Evolutionary conservation across 2,329 filamentous ascomycete species (phyloP).

Genomic region (Zasmidium citrigriseum): DNA sequence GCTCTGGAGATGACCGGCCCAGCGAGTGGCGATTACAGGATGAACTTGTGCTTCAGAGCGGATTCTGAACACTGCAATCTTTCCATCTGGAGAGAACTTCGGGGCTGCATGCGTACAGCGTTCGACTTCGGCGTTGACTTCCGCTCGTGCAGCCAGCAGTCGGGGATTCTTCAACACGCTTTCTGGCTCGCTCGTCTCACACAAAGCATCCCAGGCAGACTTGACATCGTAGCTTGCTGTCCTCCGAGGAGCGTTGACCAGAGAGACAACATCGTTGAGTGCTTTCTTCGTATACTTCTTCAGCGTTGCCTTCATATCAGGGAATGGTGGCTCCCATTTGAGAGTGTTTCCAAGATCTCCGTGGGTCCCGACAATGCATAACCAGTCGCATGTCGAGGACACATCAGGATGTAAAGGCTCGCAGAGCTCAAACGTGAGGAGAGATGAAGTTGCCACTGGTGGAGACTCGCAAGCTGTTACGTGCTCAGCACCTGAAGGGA

Average conservation of each 20-base stretch:
- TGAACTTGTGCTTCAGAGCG: constrained; percentile 63
- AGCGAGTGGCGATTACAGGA: constrained; percentile 66
- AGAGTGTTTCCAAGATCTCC: constrained; percentile 65
- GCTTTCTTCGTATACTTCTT: constrained; percentile 63
- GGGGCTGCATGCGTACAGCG: constrained; percentile 63
- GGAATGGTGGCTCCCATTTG: constrained; percentile 68
- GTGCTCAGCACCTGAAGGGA: constrained; percentile 56
- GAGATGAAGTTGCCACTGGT: constrained; percentile 64
- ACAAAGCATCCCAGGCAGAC: constrained; percentile 62
- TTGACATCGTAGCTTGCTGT: constrained; percentile 62
- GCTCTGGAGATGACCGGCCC: constrained; percentile 63
- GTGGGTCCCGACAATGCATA: constrained; percentile 61
- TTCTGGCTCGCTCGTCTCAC: constrained; percentile 51
- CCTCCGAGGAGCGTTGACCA: constrained; percentile 66
- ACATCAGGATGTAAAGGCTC: constrained; percentile 56
- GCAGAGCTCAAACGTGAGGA: constrained; percentile 67
- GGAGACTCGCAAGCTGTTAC: constrained; percentile 65
- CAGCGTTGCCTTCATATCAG: constrained; percentile 63
- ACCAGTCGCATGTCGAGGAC: constrained; percentile 55
- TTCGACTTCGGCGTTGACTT: constrained; percentile 64
- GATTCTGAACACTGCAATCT: constrained; percentile 65
- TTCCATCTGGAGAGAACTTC: constrained; percentile 63
- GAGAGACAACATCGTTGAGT: constrained; percentile 63
- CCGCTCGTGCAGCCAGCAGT: constrained; percentile 56
- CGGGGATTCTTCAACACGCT: constrained; percentile 52